Base-by-base conservation (phyloP, 331 rosid species). In the Rhamnella rubrinervis region DNA sequence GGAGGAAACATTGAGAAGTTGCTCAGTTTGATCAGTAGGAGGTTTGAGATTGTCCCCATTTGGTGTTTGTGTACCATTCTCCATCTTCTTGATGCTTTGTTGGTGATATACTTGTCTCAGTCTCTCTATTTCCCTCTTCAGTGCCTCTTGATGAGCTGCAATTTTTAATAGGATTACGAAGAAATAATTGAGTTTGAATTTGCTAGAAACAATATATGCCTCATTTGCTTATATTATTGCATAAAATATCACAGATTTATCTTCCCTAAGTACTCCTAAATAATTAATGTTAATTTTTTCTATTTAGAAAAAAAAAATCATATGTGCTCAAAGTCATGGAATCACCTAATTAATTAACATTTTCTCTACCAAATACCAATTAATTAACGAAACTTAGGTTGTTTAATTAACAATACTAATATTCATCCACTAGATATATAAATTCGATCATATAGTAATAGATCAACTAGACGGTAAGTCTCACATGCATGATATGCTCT, bases 131-230 rank as follows among this genome's bases (percentile, higher is more conserved):
- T 95, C 99, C 71, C 95, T 91, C 89, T 91, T 95, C 63, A 95
- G 72, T 71, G 99, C 96, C 67, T 89, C 99, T 82, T 95, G 99
- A 86, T 95, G 99, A 71, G 99, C 99, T 95, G 89, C 91, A 84
- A 70, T 65, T 31, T 63, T 51, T 68, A 19, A 23, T 19, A 39
- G 47, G 55, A 60, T 14, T 17, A 38, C 41, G 0, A 31, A 31
- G 35, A 31, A 31, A 31, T 31, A 31, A 31, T 31, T 31, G 35
- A 31, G 35, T 31, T 31, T 31, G 35, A 31, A 31, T 31, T 31
- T 31, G 35, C 4, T 31, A 4, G 35, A 31, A 31, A 4, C 35
- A 23, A 23, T 23, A 23, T 23, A 31, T 31, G 35, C 35, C 35
- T 6, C 35, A 26, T 26, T 26, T 26, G 31, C 4, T 26, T 26